These are phyloP conservation scores for Geotrichum carabidarum DNA, from an alignment of 1,139 yeast genomes.

Conservation along the genomic window DNA sequence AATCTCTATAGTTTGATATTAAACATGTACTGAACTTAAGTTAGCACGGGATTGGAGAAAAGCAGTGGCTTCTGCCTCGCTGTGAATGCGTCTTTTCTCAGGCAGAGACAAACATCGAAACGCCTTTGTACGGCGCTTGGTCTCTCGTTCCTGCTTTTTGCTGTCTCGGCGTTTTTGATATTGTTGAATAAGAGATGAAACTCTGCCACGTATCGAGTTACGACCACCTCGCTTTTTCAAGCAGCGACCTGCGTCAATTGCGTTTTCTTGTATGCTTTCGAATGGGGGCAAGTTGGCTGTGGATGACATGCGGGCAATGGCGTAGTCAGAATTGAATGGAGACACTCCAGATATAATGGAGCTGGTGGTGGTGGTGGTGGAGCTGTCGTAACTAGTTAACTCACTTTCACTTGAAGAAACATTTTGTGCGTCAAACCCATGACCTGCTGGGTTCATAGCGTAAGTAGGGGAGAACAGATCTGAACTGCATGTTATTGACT, in stretches of 20 bases:
- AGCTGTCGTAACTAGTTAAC: too few species aligned
- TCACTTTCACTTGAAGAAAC: too few species aligned
- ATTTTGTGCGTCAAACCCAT: too few species aligned
- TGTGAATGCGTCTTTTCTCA: slow-evolving; percentile 6
- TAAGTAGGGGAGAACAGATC: too few species aligned
- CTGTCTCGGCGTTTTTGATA: background rate
- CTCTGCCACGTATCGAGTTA: background rate
- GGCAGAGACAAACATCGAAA: slow-evolving; percentile 4
- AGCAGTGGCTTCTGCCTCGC: slow-evolving; percentile 5
- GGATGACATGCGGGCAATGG: background rate
- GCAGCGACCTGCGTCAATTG: too few species aligned
- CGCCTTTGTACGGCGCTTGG: background rate
- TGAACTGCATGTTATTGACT: too few species aligned
- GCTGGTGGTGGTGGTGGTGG: background rate
- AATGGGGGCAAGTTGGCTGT: too few species aligned
- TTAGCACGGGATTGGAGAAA: slow-evolving; percentile 1
- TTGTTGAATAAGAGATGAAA: background rate
- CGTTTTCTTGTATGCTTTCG: too few species aligned
- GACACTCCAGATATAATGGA: background rate
- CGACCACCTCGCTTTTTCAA: background rate
- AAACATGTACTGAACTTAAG: background rate
- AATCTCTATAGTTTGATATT: background rate
- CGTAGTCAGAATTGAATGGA: background rate
- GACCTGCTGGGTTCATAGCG: too few species aligned
- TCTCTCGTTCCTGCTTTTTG: background rate